These are phyloP conservation scores for Tylopilus vinaceipallidus DNA, from an alignment of 768 basidiomycete species.

Conservation along the genomic window DNA sequence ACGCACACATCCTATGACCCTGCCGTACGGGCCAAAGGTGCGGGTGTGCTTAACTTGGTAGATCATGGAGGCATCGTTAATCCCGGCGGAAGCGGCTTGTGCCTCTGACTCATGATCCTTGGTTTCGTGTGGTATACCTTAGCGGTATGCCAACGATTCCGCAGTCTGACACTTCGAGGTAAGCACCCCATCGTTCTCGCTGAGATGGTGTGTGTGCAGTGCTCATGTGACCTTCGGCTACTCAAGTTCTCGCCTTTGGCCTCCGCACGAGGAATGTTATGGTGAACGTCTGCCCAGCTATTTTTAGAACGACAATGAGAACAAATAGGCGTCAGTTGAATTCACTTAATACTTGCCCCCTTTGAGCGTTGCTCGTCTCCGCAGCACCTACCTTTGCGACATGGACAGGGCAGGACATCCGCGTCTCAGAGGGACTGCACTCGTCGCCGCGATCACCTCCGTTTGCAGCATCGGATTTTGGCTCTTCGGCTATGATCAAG, in stretches of 20 bases:
- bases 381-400: not conserved
- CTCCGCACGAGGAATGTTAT: not conserved
- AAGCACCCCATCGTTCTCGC: not conserved
- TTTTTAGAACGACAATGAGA: not conserved
- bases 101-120: not conserved
- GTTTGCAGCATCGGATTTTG: constrained; percentile 15
- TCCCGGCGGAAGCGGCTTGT: not conserved
- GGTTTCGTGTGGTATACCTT: not conserved
- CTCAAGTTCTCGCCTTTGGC: not conserved
- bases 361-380: too few species aligned
- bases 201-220: not conserved
- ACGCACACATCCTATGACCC: not conserved
- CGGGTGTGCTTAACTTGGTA: not conserved
- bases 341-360: too few species aligned
- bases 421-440: constrained; percentile 4
- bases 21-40: not conserved
- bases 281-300: not conserved
- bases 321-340: not conserved
- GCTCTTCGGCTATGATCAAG: constrained; percentile 19
- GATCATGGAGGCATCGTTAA: not conserved
- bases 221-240: constrained; percentile 5
- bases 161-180: not conserved
- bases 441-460: constrained; percentile 15
- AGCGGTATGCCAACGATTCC: not conserved
- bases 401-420: constrained; percentile 15